These are phyloP conservation scores for Penicillium brasilianum DNA, from an alignment of 2,329 filamentous ascomycete genomes.

Conservation along the genomic window DNA sequence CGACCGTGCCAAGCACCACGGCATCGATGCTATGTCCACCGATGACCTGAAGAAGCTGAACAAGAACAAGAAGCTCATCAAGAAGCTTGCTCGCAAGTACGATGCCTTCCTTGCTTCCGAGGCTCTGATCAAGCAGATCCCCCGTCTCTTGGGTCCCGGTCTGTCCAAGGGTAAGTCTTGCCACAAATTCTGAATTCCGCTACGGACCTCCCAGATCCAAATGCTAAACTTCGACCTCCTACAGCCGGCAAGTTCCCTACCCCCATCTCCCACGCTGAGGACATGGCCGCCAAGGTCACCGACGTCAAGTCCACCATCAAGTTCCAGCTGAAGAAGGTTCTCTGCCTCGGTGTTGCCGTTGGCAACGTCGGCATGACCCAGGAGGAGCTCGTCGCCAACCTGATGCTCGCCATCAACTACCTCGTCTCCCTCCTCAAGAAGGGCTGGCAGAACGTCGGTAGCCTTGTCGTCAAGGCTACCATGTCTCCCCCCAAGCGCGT, in stretches of 20 bases:
- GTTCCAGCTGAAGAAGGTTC: constrained; percentile 99
- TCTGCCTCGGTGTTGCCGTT: constrained; percentile 99
- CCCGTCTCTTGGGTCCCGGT: constrained; percentile 98
- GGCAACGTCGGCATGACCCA: constrained; percentile 97
- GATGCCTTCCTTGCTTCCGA: constrained; percentile 99
- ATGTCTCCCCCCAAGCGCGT: constrained; percentile 99
- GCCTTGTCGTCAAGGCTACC: constrained; percentile 99
- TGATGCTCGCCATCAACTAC: constrained; percentile 99
- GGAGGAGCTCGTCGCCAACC: constrained; percentile 96
- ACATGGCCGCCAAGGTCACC: constrained; percentile 92
- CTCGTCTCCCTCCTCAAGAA: constrained; percentile 99
- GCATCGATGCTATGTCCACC: constrained; percentile 95
- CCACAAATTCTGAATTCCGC: neutral
- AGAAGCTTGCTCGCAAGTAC: constrained; percentile 99
- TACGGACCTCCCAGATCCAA: neutral
- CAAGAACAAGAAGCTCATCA: constrained; percentile 99
- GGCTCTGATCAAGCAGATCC: constrained; percentile 98
- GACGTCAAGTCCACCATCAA: constrained; percentile 99
- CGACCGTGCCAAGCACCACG: constrained; percentile 99
- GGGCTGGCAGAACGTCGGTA: constrained; percentile 99
- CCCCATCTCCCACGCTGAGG: constrained; percentile 94
- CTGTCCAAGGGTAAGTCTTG: constrained; percentile 81
- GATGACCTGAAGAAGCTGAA: constrained; percentile 99
- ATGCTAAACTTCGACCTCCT: constrained; percentile 41
- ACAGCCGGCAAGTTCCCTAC: constrained; percentile 99